A percentile compares a stretch with the other conserved stretches of the same genome.
phyloP scores from a whole-genome alignment of 1,139 yeast genomes.

The Kodamaea plutei region DNA sequence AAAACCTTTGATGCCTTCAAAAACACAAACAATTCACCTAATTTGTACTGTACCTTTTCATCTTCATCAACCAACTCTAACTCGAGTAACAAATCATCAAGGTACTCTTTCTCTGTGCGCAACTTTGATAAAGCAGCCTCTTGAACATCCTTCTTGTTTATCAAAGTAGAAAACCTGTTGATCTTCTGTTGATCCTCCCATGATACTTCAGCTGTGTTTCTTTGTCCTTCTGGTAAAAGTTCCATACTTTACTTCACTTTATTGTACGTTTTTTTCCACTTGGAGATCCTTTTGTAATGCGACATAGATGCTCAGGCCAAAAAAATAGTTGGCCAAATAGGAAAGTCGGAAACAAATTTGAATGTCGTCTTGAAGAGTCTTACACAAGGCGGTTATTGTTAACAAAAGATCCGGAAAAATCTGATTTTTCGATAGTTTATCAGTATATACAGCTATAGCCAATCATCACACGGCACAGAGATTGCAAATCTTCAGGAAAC shows the following conservation, averaged over 20 bases:
- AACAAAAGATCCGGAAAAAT: too few species aligned
- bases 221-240: slow-evolving; percentile 61
- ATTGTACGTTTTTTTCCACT: slow-evolving; percentile 3
- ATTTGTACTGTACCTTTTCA: slow-evolving; percentile 59
- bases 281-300: slow-evolving; percentile 1
- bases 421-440: too few species aligned
- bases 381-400: too few species aligned
- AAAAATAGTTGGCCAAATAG: too few species aligned
- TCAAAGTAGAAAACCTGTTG: slow-evolving; percentile 81
- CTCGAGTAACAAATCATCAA: slow-evolving; percentile 83
- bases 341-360: too few species aligned
- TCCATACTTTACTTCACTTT: too few species aligned
- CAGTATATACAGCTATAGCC: too few species aligned
- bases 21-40: slow-evolving; percentile 76
- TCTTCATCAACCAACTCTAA: slow-evolving; percentile 83
- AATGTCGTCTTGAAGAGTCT: too few species aligned
- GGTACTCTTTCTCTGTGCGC: slow-evolving; percentile 74
- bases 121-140: slow-evolving; percentile 47
- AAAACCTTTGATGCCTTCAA: slow-evolving; percentile 64
- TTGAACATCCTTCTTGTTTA: slow-evolving; percentile 60
- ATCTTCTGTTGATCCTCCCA: slow-evolving; percentile 89
- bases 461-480: too few species aligned
- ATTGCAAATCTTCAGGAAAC: too few species aligned
- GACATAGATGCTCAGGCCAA: too few species aligned
- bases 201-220: slow-evolving; percentile 68